Base-by-base conservation (phyloP, 805 yeast genomes). In the Barnettozyma populi region DNA sequence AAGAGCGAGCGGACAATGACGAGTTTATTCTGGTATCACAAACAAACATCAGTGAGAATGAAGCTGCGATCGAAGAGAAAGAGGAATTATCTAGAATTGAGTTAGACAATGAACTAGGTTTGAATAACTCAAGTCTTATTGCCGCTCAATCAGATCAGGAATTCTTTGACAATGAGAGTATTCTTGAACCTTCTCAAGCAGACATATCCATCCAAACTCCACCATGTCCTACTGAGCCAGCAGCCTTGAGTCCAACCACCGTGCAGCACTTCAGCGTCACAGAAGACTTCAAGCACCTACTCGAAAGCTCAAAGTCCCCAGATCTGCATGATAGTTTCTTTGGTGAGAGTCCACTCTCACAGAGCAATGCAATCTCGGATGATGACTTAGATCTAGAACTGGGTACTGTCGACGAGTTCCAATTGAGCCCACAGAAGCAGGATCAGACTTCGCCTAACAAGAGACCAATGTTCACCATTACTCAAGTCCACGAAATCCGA, bases 151-250 rank as follows among this genome's bases (percentile, higher is more conserved):
- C 36, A 14, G 52, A 53, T n/a, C 35, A 48, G 23, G 18, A 42
- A n/a, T 14, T 11, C 29, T 19, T 24, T 16, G 19, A 18, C 6
- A 9, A 29, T 18, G 16, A 32, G 19, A 29, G 35, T 37, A 41
- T 9, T 11, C 38, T 36, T 8, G 35, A 14, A 8, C 19, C 42
- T 36, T 23, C 7, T 42, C n/a, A 5, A 4, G n/a, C 20, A 16
- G 27, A 38, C 34, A 7, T 38, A 13, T 43, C 36, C 7, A 27
- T 40, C 4, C 23, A 36, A 5, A 63, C 67, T 0, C 70, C 69
- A 8, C 48, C 60, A 7, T 56, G 68, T 13, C 44, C 57, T 5
- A 63, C 68, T 7, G 65, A 66, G 45, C 59, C 69, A 4, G 57
- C 57, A 23, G 64, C 69, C 4, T 47, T 53, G 7, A 58, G 63